phyloP scores from a whole-genome alignment of 305 asterid genomes.

The Ilex paraguariensis region DNA sequence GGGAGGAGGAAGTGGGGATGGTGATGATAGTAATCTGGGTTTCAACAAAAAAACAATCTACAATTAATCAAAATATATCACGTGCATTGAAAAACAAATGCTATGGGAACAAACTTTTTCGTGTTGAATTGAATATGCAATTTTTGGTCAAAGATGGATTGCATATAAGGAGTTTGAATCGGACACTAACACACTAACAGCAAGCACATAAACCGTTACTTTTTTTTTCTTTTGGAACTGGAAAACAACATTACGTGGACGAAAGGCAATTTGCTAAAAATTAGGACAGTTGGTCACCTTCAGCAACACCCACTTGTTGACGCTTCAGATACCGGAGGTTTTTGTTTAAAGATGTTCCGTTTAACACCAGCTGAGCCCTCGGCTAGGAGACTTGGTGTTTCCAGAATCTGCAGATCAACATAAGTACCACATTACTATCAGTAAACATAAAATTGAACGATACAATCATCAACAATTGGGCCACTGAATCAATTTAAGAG shows the following conservation, averaged over 20 bases:
- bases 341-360: conserved; percentile 88
- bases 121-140: too few relatives aligned
- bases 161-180: too few relatives aligned
- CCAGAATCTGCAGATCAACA: conserved; percentile 61
- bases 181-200: too few relatives aligned
- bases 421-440: background rate
- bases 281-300: conserved; percentile 10
- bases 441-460: background rate
- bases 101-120: too few relatives aligned
- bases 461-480: background rate
- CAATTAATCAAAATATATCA: too few relatives aligned
- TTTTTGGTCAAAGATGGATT: too few relatives aligned
- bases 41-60: too few relatives aligned
- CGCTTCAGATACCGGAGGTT: conserved; percentile 66
- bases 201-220: too few relatives aligned
- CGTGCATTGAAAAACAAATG: too few relatives aligned
- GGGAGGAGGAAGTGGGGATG: too few relatives aligned
- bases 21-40: too few relatives aligned
- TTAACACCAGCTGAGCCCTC: conserved; percentile 71
- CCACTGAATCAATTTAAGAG: too few relatives aligned
- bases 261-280: background rate
- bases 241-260: background rate
- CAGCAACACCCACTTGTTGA: conserved; percentile 81
- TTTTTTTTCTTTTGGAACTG: background rate
- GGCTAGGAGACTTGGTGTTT: conserved; percentile 80